Evolutionary conservation across 805 yeast species (phyloP).

Genomic region (Ascoidea rubescens): DNA sequence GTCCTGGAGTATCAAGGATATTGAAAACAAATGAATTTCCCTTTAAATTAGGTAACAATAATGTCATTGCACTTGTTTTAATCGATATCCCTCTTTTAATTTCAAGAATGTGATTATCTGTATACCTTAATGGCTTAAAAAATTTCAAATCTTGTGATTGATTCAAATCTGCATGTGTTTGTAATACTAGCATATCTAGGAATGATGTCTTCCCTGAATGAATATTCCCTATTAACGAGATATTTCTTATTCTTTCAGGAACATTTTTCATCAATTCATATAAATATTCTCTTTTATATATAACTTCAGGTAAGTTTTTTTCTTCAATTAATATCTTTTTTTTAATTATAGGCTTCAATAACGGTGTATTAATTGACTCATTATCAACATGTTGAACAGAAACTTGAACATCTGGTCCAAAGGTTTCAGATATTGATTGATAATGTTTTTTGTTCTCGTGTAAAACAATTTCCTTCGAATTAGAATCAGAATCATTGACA

Average conservation of each 20-base stretch:
- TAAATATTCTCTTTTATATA: constrained; percentile 53
- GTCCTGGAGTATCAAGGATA: constrained; percentile 86
- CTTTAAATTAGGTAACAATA: constrained; percentile 38
- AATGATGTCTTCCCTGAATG: constrained; percentile 82
- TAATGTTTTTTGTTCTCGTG: constrained; percentile 32
- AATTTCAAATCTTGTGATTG: constrained; percentile 16
- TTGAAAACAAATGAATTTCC: constrained; percentile 46
- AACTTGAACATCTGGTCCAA: constrained; percentile 53
- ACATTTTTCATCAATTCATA: constrained; percentile 25
- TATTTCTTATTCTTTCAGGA: constrained; percentile 58
- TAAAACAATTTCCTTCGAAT: constrained; percentile 16
- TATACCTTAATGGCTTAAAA: constrained; percentile 41
- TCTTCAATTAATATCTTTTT: constrained; percentile 36
- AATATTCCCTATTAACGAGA: constrained; percentile 67
- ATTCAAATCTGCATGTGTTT: constrained; percentile 41
- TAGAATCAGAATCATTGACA: background rate
- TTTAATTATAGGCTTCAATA: constrained; percentile 37
- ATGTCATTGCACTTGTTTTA: constrained; percentile 44
- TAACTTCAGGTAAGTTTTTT: constrained; percentile 38
- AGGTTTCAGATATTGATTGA: constrained; percentile 30
- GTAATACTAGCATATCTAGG: constrained; percentile 49
- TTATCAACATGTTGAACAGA: constrained; percentile 39
- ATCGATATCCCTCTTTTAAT: constrained; percentile 56
- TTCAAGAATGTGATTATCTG: constrained; percentile 64
- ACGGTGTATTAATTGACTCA: constrained; percentile 39